phyloP scores from a whole-genome alignment of 2,329 filamentous ascomycete species.

The Huntiella abstrusa region DNA sequence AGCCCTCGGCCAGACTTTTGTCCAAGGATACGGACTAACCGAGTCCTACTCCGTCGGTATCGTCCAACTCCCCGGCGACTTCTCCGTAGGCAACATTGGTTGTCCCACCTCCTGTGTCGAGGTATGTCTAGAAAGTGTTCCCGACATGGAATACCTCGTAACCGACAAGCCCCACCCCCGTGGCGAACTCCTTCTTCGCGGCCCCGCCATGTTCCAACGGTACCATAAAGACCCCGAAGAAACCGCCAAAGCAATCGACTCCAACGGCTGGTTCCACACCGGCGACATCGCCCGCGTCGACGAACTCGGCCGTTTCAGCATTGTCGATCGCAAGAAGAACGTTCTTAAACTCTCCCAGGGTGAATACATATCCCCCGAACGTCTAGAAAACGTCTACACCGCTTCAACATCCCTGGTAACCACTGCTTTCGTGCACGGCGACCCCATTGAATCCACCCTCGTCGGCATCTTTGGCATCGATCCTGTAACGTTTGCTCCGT shows the following conservation, averaged over 20 bases:
- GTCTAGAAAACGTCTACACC: slow-evolving; percentile 86
- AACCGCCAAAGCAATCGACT: slow-evolving; percentile 62
- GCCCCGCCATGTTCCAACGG: slow-evolving; percentile 60
- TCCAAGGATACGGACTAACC: slow-evolving; percentile 84
- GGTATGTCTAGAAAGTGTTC: slow-evolving; percentile 66
- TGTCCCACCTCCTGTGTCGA: slow-evolving; percentile 49
- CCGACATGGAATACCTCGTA: slow-evolving; percentile 82
- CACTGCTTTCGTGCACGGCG: slow-evolving; percentile 79
- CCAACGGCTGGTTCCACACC: slow-evolving; percentile 92
- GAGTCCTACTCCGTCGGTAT: slow-evolving; percentile 71
- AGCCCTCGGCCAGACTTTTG: slow-evolving; percentile 58
- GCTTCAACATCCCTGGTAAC: slow-evolving; percentile 61
- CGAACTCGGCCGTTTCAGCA: slow-evolving; percentile 67
- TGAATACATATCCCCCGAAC: slow-evolving; percentile 94
- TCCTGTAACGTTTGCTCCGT: slow-evolving; percentile 64
- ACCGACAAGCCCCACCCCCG: slow-evolving; percentile 79
- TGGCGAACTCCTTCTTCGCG: slow-evolving; percentile 72
- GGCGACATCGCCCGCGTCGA: slow-evolving; percentile 84
- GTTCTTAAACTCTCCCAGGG: slow-evolving; percentile 96
- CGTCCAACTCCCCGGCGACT: slow-evolving; percentile 52
- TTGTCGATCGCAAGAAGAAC: slow-evolving; percentile 96
- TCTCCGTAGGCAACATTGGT: slow-evolving; percentile 65
- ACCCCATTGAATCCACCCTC: slow-evolving; percentile 60
- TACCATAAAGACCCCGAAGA: slow-evolving; percentile 86
- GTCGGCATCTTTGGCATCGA: slow-evolving; percentile 81